Evolutionary conservation across 441 rosid genomes (phyloP).

Genomic region (Pelargonium australe): DNA sequence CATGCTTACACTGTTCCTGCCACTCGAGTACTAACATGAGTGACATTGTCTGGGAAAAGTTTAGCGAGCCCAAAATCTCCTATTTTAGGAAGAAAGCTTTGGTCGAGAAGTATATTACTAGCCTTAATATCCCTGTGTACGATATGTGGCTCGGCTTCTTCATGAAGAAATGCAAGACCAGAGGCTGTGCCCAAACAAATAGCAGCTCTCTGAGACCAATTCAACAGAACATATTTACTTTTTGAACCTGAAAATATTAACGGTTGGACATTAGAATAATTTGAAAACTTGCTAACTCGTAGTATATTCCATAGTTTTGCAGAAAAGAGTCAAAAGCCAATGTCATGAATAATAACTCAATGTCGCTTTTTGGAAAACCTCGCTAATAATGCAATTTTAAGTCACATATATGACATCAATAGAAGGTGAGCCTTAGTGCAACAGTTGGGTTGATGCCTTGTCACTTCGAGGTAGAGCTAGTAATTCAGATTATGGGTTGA

Average conservation of each 20-base stretch:
- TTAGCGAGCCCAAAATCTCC: slow-evolving; percentile 78
- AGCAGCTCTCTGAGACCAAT: slow-evolving; percentile 57
- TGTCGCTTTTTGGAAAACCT: background rate
- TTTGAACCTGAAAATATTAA: slow-evolving; percentile 41
- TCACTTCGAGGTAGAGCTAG: too few species aligned
- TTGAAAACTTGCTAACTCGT: slow-evolving; percentile 7
- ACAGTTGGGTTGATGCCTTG: too few species aligned
- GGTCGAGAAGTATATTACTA: slow-evolving; percentile 65
- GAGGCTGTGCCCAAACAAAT: slow-evolving; percentile 62
- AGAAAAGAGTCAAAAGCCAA: background rate
- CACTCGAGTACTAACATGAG: slow-evolving; percentile 71
- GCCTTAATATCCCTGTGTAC: slow-evolving; percentile 79
- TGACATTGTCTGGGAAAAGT: slow-evolving; percentile 68
- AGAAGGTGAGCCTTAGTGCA: too few species aligned
- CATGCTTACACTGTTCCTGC: slow-evolving; percentile 69
- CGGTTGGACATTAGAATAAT: slow-evolving; percentile 12
- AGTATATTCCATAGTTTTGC: background rate
- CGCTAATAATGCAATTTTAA: background rate
- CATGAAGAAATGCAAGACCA: slow-evolving; percentile 56
- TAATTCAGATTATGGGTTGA: too few species aligned
- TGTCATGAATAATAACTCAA: background rate
- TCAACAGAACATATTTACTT: slow-evolving; percentile 38
- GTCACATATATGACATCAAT: background rate
- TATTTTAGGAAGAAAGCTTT: slow-evolving; percentile 50
- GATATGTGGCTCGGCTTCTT: slow-evolving; percentile 52